Conservation (phyloP, 345 rosid genomes). For the Kandelia obovata region DNA sequence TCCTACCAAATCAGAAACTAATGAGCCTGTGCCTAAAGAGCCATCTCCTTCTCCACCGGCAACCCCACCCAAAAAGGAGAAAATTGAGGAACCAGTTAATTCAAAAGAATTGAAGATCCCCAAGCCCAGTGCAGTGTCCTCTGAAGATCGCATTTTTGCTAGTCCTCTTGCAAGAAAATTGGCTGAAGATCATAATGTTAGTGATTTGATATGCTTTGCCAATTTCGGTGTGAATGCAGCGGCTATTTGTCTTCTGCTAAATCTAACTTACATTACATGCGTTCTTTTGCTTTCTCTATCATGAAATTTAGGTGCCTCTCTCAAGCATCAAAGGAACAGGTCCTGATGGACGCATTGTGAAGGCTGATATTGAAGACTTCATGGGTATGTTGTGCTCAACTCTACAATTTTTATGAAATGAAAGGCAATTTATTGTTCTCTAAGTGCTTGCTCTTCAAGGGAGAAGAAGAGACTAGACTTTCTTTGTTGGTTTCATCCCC, state of each 20-base stretch:
- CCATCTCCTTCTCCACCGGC: slow-evolving; percentile 39
- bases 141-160: slow-evolving; percentile 75
- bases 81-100: slow-evolving; percentile 48
- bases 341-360: slow-evolving; percentile 78
- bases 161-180: slow-evolving; percentile 87
- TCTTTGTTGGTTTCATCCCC: slow-evolving; percentile 1
- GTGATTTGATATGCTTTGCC: slow-evolving; percentile 16
- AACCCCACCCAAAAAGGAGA: slow-evolving; percentile 57
- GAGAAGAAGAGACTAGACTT: too few relatives aligned
- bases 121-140: slow-evolving; percentile 44
- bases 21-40: slow-evolving; percentile 41
- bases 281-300: slow-evolving; percentile 9
- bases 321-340: slow-evolving; percentile 91
- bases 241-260: background rate
- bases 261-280: slow-evolving; percentile 13
- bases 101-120: slow-evolving; percentile 57
- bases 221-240: background rate
- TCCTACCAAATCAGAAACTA: slow-evolving; percentile 48
- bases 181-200: slow-evolving; percentile 82
- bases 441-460: background rate
- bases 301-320: slow-evolving; percentile 55
- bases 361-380: slow-evolving; percentile 90
- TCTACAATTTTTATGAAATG: slow-evolving; percentile 7
- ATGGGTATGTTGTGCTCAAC: slow-evolving; percentile 48
- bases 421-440: background rate